phyloP scores from a whole-genome alignment of 2,329 filamentous ascomycete genomes.

The Rasamsonia emersonii region DNA sequence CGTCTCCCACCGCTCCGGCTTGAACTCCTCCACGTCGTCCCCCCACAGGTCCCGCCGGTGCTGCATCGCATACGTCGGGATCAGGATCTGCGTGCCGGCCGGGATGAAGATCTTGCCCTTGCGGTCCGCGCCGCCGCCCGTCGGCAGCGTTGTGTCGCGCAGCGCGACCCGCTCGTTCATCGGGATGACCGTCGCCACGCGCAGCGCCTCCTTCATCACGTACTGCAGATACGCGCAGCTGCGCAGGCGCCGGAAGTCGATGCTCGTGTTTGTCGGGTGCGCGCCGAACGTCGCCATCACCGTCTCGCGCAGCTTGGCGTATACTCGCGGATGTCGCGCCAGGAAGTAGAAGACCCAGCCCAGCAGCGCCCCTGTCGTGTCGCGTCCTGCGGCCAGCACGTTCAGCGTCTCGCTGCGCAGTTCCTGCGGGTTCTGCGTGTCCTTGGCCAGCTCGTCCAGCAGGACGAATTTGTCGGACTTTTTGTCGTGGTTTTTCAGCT shows the following conservation, averaged over 20 bases:
- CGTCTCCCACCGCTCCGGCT: conserved; percentile 9
- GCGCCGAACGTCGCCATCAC: conserved; percentile 40
- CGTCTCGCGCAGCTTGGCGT: conserved; percentile 12
- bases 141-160: conserved; percentile 35
- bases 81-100: conserved; percentile 58
- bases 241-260: conserved; percentile 7
- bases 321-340: conserved; percentile 18
- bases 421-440: conserved; percentile 36
- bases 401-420: conserved; percentile 42
- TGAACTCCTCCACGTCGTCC: conserved; percentile 30
- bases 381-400: conserved; percentile 29
- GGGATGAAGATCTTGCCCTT: conserved; percentile 54
- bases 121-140: conserved; percentile 54
- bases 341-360: conserved; percentile 25
- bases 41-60: conserved; percentile 49
- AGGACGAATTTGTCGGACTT: conserved; percentile 45
- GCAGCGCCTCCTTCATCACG: conserved; percentile 30
- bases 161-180: conserved; percentile 34
- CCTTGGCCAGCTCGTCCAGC: conserved; percentile 47
- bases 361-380: conserved; percentile 29
- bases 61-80: conserved; percentile 65
- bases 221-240: conserved; percentile 13
- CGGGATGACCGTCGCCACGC: conserved; percentile 40
- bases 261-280: conserved; percentile 6
- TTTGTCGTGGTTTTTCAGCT: conserved; percentile 12